Base-by-base conservation (phyloP, 768 basidiomycete species). In the Rhodotorula toruloides region DNA sequence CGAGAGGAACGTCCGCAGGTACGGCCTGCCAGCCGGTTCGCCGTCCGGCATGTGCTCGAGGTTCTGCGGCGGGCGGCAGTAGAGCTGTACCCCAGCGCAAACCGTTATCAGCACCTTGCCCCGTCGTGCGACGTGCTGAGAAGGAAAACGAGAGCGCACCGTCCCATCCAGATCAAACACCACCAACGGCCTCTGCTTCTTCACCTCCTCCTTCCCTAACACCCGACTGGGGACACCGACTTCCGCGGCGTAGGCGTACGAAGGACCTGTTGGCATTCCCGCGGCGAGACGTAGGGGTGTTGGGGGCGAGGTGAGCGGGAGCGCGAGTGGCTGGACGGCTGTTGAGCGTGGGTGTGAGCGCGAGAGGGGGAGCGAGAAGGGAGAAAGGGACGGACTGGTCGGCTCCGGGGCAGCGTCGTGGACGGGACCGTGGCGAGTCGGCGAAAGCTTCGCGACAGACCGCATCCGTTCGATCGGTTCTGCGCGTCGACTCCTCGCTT, bases 81-180 rank as follows among this genome's bases (percentile, higher is more conserved):
- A 70, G 27, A 70, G 61, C 62, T 62, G 43, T 6, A 21, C 32
- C 8, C 44, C 13, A 25, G 25, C 44, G n/a, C n/a, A n/a, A n/a
- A n/a, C 44, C 22, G 4, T 29, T 19, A 22, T n/a, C 54, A 34
- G 32, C 42, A 6, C 31, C 40, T 17, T 55, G n/a, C 16, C n/a
- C 27, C 27, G 27, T 9, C 29, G 9, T 1, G 17, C 3, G 13
- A 29, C 27, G 16, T 9, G 10, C 25, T 22, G 17, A 31, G 17
- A 47, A 2, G 22, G 40, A 32, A 17, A 13, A 5, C 6, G 6
- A 34, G 12, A 21, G n/a, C 59, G 40, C 16, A 67, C 60, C 0
- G 68, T 70, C 2, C 68, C 68, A 44, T 70, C 68, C 4, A 70
- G 48, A 29, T 70, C 68, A n/a, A 70, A 66, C 2, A 70, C 44